Conservation (phyloP, 2,329 filamentous ascomycete species). For the Aspergillus tamarii region DNA sequence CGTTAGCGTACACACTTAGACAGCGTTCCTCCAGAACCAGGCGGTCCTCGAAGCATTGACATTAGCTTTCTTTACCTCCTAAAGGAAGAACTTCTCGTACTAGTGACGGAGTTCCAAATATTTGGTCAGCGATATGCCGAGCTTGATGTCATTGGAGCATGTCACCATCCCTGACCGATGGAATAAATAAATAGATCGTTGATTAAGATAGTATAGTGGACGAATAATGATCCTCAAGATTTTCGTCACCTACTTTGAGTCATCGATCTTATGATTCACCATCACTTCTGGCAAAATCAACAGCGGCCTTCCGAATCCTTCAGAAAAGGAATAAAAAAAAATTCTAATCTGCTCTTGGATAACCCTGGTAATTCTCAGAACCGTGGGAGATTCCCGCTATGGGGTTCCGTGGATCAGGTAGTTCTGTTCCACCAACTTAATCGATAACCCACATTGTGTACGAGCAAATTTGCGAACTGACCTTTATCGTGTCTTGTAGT, state of each 20-base stretch:
- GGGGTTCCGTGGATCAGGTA: conserved; percentile 22
- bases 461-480: conserved; percentile 7
- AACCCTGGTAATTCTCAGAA: conserved; percentile 3
- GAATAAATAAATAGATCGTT: neutral
- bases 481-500: conserved; percentile 1
- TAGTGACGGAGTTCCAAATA: neutral
- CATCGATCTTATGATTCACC: neutral
- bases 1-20: neutral
- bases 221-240: neutral
- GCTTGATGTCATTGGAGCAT: neutral
- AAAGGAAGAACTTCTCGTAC: neutral
- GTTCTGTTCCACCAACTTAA: conserved; percentile 24
- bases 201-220: neutral
- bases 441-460: conserved; percentile 18
- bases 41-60: neutral
- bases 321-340: neutral
- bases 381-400: conserved; percentile 25
- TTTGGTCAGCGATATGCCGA: neutral
- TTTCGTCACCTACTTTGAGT: neutral
- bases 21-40: neutral
- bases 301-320: neutral
- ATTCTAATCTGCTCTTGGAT: neutral
- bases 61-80: neutral
- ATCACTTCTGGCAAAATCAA: neutral
- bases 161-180: neutral